Evolutionary conservation across 805 yeast species (phyloP), one percentile per base, ranked within the genome.

Genomic region (Jamesozyma piceae): DNA sequence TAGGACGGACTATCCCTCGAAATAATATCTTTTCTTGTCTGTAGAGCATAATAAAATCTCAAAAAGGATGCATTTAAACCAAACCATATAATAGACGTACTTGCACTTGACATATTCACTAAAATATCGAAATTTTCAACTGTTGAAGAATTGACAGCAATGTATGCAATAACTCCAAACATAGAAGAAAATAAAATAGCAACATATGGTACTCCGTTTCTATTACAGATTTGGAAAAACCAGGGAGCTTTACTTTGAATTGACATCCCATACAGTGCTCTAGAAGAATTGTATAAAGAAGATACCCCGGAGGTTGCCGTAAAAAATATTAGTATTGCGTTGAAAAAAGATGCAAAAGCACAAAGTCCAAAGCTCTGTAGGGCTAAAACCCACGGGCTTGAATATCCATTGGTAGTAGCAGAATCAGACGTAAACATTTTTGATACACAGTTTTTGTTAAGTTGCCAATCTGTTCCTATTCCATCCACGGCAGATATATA

Each of bases 21-120:
- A 29, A 79, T 74, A 41, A 80, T 77, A 54, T 81, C 87, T 1
- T 81, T 80, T 37, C 88, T 63, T 41, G 66, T 61, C 48, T 71
- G 69, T 47, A 82, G 60, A 0, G 84, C 89, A 47, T 70, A 74
- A 58, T 73, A 78, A 53, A 81, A 82, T 41, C 89, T 62, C 31
- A 82, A 57, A 54, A 71, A 82, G 2, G 86, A 69, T 15, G 78
- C 55, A 50, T 82, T 77, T 74, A 82, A 75, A 4, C 86, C 83
- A 49, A 71, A 63, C 95, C 95, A 87, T 35, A 83, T 86, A 29
- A 87, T 62, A 41, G 86, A 73, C 0, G 88, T 89, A 1, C 89
- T 74, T 0, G 89, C 76, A 2, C 89, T 78, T 41, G 84, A 74
- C 29, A 84, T 69, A 50, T 78, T 77, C 6, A 82, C 73, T 44